A percentile compares a stretch with the other conserved stretches of the same genome.
Conservation (phyloP, 768 basidiomycete species). For the Calocybe cyanea region DNA sequence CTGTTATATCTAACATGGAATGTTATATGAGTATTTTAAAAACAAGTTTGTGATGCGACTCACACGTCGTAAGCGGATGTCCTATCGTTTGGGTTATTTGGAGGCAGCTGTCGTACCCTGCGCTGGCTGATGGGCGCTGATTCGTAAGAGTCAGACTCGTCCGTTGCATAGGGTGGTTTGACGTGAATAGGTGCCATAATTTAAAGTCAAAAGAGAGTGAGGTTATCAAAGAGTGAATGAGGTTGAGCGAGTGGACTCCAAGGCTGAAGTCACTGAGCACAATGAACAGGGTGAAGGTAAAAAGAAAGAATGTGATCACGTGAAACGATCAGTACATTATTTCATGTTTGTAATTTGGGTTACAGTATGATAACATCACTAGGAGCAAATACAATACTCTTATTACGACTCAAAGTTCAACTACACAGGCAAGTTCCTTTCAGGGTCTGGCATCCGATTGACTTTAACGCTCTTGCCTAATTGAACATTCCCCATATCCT, state of each 20-base stretch:
- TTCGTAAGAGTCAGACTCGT: constrained; percentile 64
- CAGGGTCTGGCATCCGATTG: constrained; percentile 75
- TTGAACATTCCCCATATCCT: constrained; percentile 76
- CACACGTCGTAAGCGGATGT: constrained; percentile 69
- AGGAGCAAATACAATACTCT: too few species aligned
- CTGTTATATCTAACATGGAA: constrained; percentile 52
- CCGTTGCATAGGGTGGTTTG: constrained; percentile 66
- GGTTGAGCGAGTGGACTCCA: constrained; percentile 18
- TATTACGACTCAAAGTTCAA: neutral
- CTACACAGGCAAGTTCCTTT: constrained; percentile 35
- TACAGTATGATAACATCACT: too few species aligned
- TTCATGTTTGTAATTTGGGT: too few species aligned
- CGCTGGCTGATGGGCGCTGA: constrained; percentile 37
- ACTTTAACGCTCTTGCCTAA: constrained; percentile 71
- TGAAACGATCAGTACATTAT: too few species aligned
- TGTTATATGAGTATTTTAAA: neutral
- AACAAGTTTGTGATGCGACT: constrained; percentile 22
- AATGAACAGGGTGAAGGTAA: neutral
- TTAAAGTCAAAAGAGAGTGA: constrained; percentile 18
- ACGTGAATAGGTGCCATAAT: constrained; percentile 43
- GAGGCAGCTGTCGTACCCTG: constrained; percentile 41
- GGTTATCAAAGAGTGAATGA: constrained; percentile 13
- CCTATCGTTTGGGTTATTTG: constrained; percentile 50
- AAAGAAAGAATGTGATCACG: too few species aligned
- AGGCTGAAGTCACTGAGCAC: constrained; percentile 8